Evolutionary conservation across 73 alveolate genomes (phyloP).

Genomic region (Tetrahymena malaccensis): DNA sequence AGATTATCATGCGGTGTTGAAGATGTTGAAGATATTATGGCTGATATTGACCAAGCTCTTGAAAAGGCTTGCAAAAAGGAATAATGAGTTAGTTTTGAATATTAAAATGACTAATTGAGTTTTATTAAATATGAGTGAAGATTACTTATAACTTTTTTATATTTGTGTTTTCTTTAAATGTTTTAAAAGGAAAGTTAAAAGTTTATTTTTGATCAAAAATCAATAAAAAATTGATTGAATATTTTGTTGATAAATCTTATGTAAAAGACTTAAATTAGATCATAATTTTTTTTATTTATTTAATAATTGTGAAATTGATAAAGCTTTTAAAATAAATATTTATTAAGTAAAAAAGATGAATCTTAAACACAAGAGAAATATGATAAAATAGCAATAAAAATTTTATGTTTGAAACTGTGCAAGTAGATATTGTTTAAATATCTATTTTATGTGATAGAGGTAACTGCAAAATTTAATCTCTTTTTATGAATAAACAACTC

Average conservation of each 20-base stretch:
- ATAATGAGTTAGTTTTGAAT: background rate
- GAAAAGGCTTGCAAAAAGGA: slow-evolving; percentile 34
- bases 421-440: background rate
- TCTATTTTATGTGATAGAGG: background rate
- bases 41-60: slow-evolving; percentile 78
- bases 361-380: too few species aligned
- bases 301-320: too few species aligned
- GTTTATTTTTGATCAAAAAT: background rate
- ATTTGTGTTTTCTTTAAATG: too few species aligned
- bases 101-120: background rate
- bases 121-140: background rate
- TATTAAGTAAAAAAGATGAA: too few species aligned
- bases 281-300: too few species aligned
- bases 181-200: too few species aligned
- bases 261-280: too few species aligned
- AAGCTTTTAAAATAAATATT: too few species aligned
- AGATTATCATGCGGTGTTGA: slow-evolving; percentile 87
- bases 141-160: background rate
- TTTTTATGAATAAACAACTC: background rate
- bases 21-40: slow-evolving; percentile 72
- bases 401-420: too few species aligned
- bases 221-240: background rate
- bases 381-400: background rate
- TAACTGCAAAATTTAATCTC: background rate
- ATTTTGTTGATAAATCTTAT: too few species aligned